phyloP scores from a whole-genome alignment of 2,329 filamentous ascomycete species.

The Neonectria faginata region DNA sequence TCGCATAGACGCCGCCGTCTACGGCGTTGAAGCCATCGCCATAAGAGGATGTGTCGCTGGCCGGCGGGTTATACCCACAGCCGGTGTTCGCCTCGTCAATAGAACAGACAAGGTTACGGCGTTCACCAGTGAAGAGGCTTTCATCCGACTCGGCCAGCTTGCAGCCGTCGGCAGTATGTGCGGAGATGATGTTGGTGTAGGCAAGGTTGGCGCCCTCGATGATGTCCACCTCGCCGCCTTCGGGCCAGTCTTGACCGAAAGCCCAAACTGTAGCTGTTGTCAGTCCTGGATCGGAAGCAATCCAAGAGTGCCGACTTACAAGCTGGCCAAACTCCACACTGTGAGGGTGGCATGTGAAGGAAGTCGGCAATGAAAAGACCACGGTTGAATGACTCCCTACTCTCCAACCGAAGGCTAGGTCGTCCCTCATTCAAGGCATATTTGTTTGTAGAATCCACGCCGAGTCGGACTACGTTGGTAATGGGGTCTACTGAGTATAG shows the following conservation, averaged over 20 bases:
- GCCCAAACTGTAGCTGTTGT: conserved; percentile 58
- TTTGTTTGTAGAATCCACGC: conserved; percentile 57
- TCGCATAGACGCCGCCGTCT: conserved; percentile 76
- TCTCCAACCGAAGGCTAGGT: conserved; percentile 74
- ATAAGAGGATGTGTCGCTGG: conserved; percentile 60
- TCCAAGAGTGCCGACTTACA: conserved; percentile 56
- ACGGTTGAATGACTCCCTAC: conserved; percentile 71
- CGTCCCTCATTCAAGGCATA: conserved; percentile 57
- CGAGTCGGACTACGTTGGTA: conserved; percentile 58
- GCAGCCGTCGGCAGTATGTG: conserved; percentile 65
- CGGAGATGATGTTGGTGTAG: conserved; percentile 69
- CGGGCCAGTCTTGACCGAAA: conserved; percentile 70
- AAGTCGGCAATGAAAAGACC: conserved; percentile 80
- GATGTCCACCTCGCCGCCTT: conserved; percentile 74
- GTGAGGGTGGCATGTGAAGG: conserved; percentile 76
- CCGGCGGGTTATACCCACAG: conserved; percentile 57
- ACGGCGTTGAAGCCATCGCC: conserved; percentile 75
- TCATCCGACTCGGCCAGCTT: conserved; percentile 37
- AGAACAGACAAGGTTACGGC: conserved; percentile 52
- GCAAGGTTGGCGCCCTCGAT: conserved; percentile 76
- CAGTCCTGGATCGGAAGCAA: conserved; percentile 16
- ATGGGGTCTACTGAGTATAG: conserved; percentile 57
- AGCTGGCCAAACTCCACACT: conserved; percentile 80
- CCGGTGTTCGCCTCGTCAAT: conserved; percentile 55
- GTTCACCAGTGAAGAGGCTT: conserved; percentile 44